These are phyloP conservation scores for Rutidosis leptorrhynchoides DNA, from an alignment of 129 eudicot genomes.

Conservation along the genomic window DNA sequence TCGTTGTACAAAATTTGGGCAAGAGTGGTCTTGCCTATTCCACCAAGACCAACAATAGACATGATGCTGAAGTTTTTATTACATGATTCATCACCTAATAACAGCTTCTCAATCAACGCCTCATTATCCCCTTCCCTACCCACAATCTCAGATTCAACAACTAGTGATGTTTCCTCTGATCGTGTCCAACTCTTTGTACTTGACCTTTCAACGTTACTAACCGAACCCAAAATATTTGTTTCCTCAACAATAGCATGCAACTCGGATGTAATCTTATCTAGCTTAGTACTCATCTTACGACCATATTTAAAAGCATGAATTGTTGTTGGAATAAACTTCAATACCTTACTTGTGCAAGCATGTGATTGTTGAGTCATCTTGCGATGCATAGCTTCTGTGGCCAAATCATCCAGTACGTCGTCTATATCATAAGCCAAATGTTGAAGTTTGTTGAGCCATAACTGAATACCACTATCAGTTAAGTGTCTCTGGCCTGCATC, in stretches of 20 bases:
- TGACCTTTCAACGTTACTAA: not conserved
- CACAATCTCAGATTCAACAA: not conserved
- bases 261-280: not conserved
- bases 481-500: conserved; percentile 42
- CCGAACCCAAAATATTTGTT: not conserved
- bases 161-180: conserved; percentile 6
- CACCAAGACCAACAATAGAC: conserved; percentile 6
- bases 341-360: not conserved
- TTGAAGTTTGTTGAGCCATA: conserved; percentile 35
- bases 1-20: conserved; percentile 5
- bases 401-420: conserved; percentile 37
- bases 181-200: not conserved
- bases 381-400: conserved; percentile 28
- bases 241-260: not conserved
- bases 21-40: not conserved
- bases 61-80: not conserved
- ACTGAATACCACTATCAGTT: not conserved
- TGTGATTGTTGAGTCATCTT: not conserved
- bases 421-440: conserved; percentile 39
- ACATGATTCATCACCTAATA: not conserved
- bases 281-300: not conserved
- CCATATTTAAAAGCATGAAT: conserved; percentile 1
- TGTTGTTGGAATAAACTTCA: not conserved
- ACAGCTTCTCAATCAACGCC: not conserved
- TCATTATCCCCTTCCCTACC: conserved; percentile 12